phyloP scores from a whole-genome alignment of 1,139 yeast species.

The Yamadazyma siamensis region DNA sequence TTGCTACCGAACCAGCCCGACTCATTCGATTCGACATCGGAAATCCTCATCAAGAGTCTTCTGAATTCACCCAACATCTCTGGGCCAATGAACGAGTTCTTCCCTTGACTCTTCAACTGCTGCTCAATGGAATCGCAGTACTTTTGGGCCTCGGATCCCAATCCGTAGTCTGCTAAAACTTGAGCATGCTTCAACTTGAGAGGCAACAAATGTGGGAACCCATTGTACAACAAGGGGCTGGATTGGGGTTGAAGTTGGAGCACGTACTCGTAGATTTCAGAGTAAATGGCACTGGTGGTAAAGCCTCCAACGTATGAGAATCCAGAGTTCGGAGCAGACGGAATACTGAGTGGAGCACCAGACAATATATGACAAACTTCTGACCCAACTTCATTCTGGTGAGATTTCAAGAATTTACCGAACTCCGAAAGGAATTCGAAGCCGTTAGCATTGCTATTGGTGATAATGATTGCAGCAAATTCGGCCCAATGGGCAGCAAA shows the following conservation, averaged over 20 bases:
- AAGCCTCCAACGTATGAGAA: conserved; percentile 24
- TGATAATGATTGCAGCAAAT: conserved; percentile 42
- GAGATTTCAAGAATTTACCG: conserved; percentile 46
- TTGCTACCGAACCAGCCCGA: conserved; percentile 61
- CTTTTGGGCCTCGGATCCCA: conserved; percentile 52
- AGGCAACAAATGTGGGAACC: conserved; percentile 53
- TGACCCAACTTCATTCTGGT: conserved; percentile 37
- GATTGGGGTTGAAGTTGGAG: conserved; percentile 24
- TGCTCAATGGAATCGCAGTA: conserved; percentile 53
- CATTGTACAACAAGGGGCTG: conserved; percentile 19
- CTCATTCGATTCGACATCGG: conserved; percentile 40
- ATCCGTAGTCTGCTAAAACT: conserved; percentile 62
- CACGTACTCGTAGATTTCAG: conserved; percentile 72
- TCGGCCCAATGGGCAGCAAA: conserved; percentile 52
- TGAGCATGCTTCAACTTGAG: conserved; percentile 63
- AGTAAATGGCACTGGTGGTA: conserved; percentile 35
- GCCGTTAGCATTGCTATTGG: conserved; percentile 35
- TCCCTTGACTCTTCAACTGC: conserved; percentile 40
- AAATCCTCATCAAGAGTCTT: conserved; percentile 39
- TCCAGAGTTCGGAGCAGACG: conserved; percentile 20
- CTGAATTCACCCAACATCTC: conserved; percentile 35
- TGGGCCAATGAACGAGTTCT: conserved; percentile 37
- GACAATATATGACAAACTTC: conserved; percentile 49
- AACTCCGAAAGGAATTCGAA: conserved; percentile 49
- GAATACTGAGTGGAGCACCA: conserved; percentile 41